phyloP scores from a whole-genome alignment of 176 grass and related monocot genomes.

The Oryza glumipatula region DNA sequence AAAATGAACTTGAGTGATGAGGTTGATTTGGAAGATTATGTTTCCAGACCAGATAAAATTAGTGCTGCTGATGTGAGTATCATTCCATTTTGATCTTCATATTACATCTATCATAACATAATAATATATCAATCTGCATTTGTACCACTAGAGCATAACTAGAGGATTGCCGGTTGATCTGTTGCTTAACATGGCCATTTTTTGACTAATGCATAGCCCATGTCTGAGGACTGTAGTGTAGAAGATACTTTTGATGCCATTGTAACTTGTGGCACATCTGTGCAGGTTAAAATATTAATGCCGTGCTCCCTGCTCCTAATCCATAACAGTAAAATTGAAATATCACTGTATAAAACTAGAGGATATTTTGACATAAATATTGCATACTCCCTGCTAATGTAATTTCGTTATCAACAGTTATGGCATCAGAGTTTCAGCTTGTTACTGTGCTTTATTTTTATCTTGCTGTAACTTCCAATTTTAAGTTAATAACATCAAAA shows the following conservation, averaged over 20 bases:
- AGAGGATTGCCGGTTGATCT: neutral
- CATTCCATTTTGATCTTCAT: neutral
- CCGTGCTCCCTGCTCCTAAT: neutral
- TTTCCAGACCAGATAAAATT: constrained; percentile 95
- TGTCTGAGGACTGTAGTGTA: neutral
- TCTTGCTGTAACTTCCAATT: neutral
- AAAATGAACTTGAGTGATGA: constrained; percentile 98
- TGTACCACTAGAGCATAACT: neutral
- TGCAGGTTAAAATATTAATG: neutral
- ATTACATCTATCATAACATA: neutral
- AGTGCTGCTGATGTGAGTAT: constrained; percentile 90
- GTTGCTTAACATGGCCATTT: neutral
- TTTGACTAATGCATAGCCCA: neutral
- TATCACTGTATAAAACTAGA: neutral
- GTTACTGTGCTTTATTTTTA: too few relatives aligned
- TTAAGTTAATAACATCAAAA: neutral
- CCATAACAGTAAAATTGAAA: neutral
- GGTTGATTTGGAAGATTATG: constrained; percentile 98
- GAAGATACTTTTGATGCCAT: neutral
- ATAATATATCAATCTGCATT: neutral
- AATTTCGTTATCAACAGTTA: neutral
- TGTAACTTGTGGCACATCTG: neutral
- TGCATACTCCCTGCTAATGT: neutral
- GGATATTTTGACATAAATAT: neutral
- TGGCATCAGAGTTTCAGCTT: neutral